These are phyloP conservation scores for Limonium bicolor DNA, from an alignment of 148 eudicot genomes.

Conservation along the genomic window DNA sequence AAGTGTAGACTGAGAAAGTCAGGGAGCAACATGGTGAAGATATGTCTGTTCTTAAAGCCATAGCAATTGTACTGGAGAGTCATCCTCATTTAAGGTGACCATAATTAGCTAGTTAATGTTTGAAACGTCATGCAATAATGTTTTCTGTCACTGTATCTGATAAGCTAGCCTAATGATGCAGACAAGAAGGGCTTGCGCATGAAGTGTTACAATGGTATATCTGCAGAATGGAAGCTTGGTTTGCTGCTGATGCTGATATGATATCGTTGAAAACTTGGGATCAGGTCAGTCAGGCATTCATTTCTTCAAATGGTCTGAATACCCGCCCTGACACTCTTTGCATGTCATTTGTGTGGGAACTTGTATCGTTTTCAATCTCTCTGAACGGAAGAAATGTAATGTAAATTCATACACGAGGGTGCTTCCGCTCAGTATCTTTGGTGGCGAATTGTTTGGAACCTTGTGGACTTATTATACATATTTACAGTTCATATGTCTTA, in stretches of 20 bases:
- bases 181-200: conserved; percentile 84
- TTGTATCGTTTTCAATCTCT: too few species aligned
- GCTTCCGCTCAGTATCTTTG: too few species aligned
- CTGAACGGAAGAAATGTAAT: too few species aligned
- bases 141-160: not conserved
- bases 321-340: too few species aligned
- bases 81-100: conserved; percentile 74
- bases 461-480: too few species aligned
- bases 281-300: conserved; percentile 38
- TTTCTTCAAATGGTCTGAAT: not conserved
- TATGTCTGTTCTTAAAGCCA: conserved; percentile 84
- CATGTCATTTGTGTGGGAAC: too few species aligned
- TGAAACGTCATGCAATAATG: not conserved
- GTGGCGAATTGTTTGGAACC: too few species aligned
- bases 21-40: conserved; percentile 61
- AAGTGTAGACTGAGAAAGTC: conserved; percentile 64
- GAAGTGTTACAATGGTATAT: conserved; percentile 94
- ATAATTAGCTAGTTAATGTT: not conserved
- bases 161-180: conserved; percentile 6
- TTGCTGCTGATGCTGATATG: conserved; percentile 97
- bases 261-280: conserved; percentile 95
- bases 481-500: too few species aligned
- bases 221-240: conserved; percentile 99
- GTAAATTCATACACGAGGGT: too few species aligned
- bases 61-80: conserved; percentile 63